Conservation (phyloP, 352 stramenopile genomes). For the Pythium phragmiticola region DNA sequence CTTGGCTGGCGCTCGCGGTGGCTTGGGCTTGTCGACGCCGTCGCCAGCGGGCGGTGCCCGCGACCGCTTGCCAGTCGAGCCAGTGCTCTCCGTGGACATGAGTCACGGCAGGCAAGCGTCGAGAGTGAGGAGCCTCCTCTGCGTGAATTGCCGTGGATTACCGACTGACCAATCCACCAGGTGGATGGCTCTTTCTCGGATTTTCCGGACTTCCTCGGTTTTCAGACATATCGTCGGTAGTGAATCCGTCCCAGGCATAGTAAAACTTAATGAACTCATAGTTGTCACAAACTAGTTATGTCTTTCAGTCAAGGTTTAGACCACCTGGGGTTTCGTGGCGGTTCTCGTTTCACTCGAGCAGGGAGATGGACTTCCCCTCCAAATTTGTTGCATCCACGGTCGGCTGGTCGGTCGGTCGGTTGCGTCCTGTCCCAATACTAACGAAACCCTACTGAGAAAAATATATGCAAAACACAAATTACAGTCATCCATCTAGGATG, state of each 20-base stretch:
- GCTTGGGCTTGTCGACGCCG: neutral
- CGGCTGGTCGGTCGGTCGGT: neutral
- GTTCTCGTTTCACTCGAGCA: conserved; percentile 14
- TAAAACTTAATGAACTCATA: too few relatives aligned
- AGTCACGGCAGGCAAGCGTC: neutral
- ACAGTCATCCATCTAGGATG: too few relatives aligned
- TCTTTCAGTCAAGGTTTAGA: neutral
- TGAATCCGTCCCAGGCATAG: too few relatives aligned
- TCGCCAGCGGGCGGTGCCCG: neutral
- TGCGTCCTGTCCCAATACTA: neutral
- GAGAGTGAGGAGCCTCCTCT: neutral
- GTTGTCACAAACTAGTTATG: neutral
- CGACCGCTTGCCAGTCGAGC: neutral
- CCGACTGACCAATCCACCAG: neutral
- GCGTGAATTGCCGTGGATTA: neutral
- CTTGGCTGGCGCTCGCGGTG: neutral
- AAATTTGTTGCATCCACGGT: conserved; percentile 1
- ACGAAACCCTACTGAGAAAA: too few relatives aligned
- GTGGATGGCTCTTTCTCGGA: too few relatives aligned
- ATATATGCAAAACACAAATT: too few relatives aligned
- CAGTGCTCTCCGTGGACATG: neutral
- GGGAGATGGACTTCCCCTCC: conserved; percentile 6
- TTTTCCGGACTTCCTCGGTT: too few relatives aligned
- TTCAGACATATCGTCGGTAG: too few relatives aligned
- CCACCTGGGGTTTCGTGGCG: neutral